Percentiles rank a stretch among this genome's conserved stretches.
Conservation (phyloP, 371 early-diverging fungal species). For the Rhizopus sp. region DNA sequence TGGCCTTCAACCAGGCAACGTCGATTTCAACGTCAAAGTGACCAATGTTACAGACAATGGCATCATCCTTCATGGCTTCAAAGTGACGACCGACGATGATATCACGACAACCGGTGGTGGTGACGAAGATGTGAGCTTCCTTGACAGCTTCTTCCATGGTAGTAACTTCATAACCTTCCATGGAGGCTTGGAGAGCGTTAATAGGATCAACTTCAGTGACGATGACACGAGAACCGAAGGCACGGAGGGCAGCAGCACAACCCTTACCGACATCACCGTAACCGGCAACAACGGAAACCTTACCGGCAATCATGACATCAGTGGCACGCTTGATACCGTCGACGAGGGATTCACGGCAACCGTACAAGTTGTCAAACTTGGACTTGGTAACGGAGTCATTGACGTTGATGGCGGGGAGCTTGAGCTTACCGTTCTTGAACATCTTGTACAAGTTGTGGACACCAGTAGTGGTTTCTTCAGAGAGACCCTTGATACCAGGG, state of each 20-base stretch:
- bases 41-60: slow-evolving; percentile 99
- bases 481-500: slow-evolving; percentile 88
- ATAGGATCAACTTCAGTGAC: slow-evolving; percentile 99
- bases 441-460: slow-evolving; percentile 98
- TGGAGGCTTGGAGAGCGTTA: slow-evolving; percentile 98
- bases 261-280: slow-evolving; percentile 99
- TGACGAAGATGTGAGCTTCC: slow-evolving; percentile 97
- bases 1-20: slow-evolving; percentile 98
- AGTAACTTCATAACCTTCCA: slow-evolving; percentile 99
- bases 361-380: slow-evolving; percentile 99
- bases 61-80: slow-evolving; percentile 93
- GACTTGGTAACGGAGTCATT: slow-evolving; percentile 99
- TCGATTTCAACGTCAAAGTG: slow-evolving; percentile 99
- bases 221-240: slow-evolving; percentile 98
- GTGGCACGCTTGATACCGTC: slow-evolving; percentile 99
- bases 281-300: slow-evolving; percentile 98
- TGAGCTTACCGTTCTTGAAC: slow-evolving; percentile 93
- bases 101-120: slow-evolving; percentile 99
- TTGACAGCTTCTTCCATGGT: slow-evolving; percentile 95
- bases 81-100: slow-evolving; percentile 95
- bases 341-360: slow-evolving; percentile 99
- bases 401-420: slow-evolving; percentile 99
- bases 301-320: slow-evolving; percentile 99
- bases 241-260: slow-evolving; percentile 97
- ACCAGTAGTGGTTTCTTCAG: slow-evolving; percentile 99